Base-by-base conservation (phyloP, 2,329 filamentous ascomycete species). In the Paecilomyces variotii region DNA sequence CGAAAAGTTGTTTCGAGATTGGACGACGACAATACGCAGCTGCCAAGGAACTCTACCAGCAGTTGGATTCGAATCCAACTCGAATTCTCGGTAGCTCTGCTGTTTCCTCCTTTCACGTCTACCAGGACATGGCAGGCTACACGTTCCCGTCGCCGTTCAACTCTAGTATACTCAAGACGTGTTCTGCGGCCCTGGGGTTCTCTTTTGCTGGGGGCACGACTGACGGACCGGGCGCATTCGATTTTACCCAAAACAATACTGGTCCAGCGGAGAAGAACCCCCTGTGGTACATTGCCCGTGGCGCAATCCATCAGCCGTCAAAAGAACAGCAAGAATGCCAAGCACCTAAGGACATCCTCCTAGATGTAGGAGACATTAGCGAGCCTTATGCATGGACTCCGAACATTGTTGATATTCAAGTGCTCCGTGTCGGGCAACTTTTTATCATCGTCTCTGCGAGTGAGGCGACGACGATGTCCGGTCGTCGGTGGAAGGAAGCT, bases 151-250 rank as follows among this genome's bases (percentile, higher is more conserved):
- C 92, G 1, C 82, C 87, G 0, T 78, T 78, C 65, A 91, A 96
- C 53, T 85, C 84, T 2, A 76, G 76, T 30, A 89, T 59, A 3
- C 56, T 86, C 5, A 80, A 77, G 55, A 96, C 92, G 0, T 97
- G 93, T 66, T 87, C 91, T 2, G 92, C 92, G 0, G 91, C 91
- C 0, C 78, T 97, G 60, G 93, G 93, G 4, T 96, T 94, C 70
- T 92, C 89, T 0, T 97, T 97, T 70, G 93, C 93, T 0, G 93
- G 90, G 0, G 93, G 93, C 10, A 97, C 93, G 0, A 90, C 90
- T 0, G 93, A 97, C 71, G 91, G 93, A 4, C 92, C 93, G 0
- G 93, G 93, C 0, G 86, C 86, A 0, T 96, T 96, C 67, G 93
- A 97, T 74, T 97, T 97, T 71, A 94, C 90, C 1, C 93, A 97